Base-by-base conservation (phyloP, 768 basidiomycete species). In the Phlegmacium glaucopus region DNA sequence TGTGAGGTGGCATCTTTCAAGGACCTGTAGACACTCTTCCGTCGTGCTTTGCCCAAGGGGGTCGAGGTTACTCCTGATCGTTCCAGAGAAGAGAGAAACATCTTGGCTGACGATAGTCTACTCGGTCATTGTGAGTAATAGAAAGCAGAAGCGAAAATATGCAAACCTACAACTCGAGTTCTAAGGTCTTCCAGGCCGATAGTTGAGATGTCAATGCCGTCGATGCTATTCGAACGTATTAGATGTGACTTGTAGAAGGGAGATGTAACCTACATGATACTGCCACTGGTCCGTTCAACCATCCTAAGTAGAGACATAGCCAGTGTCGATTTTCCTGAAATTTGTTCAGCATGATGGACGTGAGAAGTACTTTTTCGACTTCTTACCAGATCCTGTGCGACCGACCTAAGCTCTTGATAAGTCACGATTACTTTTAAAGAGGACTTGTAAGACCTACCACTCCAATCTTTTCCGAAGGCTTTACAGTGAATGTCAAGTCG, bases 41-140 rank as follows among this genome's bases (percentile, higher is more conserved):
- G 78, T 70, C 0, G 80, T 74, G 50, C 80, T 73, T 52, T 78
- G 70, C 16, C 70, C 71, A 49, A 87, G 74, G 1, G 87, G 86
- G 54, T 90, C 87, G 16, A 89, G 66, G 56, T 90, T 90, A 61
- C 79, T 83, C 36, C 80, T 71, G 3, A 91, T 75, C 0, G 85
- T 85, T 0, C 88, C 88, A 6, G 80, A 72, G 58, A 90, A 90
- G 4, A 91, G 67, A 0, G 83, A 79, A 1, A 87, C 84, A 44
- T 89, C 87, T 67, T 87, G 85, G 47, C 80, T 82, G 52, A 86
- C 79, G 48, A 87, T 83, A 0, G 85, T 87, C 83, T 86, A 18
- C 22, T 17, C 49, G 13, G 17, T 9, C 13, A n/a, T 2, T 13
- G 13, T 35, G 22, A 52, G 39, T 36, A 45, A 35, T 8, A 3